A percentile compares a stretch with the other conserved stretches of the same genome.
These are phyloP conservation scores for Metrosideros polymorpha DNA, from an alignment of 441 rosid species.

Conservation along the genomic window DNA sequence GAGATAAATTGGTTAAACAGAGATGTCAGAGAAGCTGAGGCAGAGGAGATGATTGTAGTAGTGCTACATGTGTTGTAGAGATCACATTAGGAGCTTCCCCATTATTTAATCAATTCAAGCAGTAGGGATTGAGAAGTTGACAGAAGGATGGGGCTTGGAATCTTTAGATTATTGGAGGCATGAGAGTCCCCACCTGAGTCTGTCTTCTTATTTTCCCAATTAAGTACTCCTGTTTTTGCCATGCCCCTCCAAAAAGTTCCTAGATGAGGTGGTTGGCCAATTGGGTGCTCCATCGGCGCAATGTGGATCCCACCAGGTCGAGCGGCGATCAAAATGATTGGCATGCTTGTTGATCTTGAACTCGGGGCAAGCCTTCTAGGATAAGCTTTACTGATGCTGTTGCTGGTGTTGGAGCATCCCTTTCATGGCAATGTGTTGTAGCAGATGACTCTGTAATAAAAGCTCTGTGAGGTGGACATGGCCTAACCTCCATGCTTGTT, in stretches of 20 bases:
- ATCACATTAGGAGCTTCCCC: slow-evolving; percentile 16
- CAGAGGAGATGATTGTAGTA: neutral
- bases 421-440: neutral
- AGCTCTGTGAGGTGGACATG: neutral
- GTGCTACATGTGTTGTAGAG: neutral
- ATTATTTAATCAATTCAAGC: neutral
- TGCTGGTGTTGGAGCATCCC: neutral
- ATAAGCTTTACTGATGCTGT: neutral
- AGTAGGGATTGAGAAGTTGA: neutral
- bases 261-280: neutral
- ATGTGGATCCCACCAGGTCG: neutral
- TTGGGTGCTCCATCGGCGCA: neutral
- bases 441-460: neutral
- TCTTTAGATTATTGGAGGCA: slow-evolving; percentile 22
- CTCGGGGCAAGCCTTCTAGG: neutral
- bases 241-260: neutral
- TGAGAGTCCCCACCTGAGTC: slow-evolving; percentile 1
- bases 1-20: neutral
- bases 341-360: neutral
- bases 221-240: neutral
- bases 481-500: neutral
- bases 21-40: neutral
- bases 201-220: slow-evolving; percentile 1
- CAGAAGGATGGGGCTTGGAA: neutral
- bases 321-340: neutral